Conservation (phyloP, 2,329 filamentous ascomycete genomes). For the Venturia nashicola region DNA sequence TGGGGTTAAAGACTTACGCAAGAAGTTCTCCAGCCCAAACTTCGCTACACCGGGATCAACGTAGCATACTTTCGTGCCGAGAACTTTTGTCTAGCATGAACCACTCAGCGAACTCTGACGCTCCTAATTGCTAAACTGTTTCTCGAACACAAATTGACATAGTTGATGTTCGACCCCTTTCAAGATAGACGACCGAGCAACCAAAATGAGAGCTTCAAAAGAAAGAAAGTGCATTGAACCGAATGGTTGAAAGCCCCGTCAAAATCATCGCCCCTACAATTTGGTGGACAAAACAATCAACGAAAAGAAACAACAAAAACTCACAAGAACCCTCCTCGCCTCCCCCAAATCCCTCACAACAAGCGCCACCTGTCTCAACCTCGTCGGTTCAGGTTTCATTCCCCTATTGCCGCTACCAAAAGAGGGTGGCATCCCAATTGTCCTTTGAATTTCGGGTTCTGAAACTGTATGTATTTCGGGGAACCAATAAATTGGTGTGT, state of each 20-base stretch:
- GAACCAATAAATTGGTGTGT: too few species aligned
- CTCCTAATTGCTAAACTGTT: too few species aligned
- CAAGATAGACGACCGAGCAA: not conserved
- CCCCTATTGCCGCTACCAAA: constrained; percentile 5
- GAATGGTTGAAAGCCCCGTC: too few species aligned
- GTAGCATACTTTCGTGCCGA: constrained; percentile 28
- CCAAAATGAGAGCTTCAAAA: not conserved
- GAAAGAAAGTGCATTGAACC: not conserved
- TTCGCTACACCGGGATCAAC: constrained; percentile 25
- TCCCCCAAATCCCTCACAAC: constrained; percentile 19
- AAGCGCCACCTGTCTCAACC: constrained; percentile 24
- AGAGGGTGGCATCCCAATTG: constrained; percentile 2
- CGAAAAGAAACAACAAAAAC: not conserved
- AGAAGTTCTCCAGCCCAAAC: constrained; percentile 29
- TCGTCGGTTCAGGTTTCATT: constrained; percentile 15
- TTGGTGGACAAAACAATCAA: too few species aligned
- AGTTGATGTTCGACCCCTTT: too few species aligned
- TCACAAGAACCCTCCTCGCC: constrained; percentile 10
- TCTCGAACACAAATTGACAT: not conserved
- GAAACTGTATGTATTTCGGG: too few species aligned
- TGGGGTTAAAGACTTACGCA: constrained; percentile 16
- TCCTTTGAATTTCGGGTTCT: not conserved
- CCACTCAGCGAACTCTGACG: too few species aligned
- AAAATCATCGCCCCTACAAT: too few species aligned
- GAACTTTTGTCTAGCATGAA: constrained; percentile 21